Base-by-base conservation (phyloP, 495 filamentous ascomycete species). In the Xeromyces bisporus region DNA sequence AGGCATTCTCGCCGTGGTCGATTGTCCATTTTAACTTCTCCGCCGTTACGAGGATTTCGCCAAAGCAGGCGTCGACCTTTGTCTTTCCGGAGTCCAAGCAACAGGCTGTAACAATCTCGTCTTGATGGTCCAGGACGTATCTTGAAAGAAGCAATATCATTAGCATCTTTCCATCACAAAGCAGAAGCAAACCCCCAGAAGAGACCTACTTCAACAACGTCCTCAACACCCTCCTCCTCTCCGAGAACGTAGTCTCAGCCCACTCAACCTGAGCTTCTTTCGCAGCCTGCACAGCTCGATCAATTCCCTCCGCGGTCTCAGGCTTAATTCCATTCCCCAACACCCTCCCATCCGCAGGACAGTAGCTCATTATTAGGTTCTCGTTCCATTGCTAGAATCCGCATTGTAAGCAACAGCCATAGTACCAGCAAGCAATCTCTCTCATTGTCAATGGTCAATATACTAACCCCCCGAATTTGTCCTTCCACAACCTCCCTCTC, bases 51-150 rank as follows among this genome's bases (percentile, higher is more conserved):
- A 99, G 65, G 33, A 94, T 84, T 62, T 99, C 89, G 18, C 89
- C 89, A 23, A 99, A 73, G 21, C 75, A 73, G 6, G 86, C 87
- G 48, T 99, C 89, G 16, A 94, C 72, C 60, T 81, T 79, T 3
- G 91, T 93, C 57, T 99, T 99, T 30, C 89, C 89, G n/a, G 82
- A 89, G 58, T 99, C 89, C 10, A 93, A 64, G 46, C 86, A 94
- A 29, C 86, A 85, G 14, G 80, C 73, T 9, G 69, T 71, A 33
- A 80, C 84, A 39, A 99, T 89, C 18, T 71, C 61, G 31, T 92
- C 80, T 51, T 93, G 84, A 53, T 96, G 79, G 34, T 92, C 79
- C 33, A 99, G 69, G 13, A 96, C 63, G 42, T 73, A 71, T 51
- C 73, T 77, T 36, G 11, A 9, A 27, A 14, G 6, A 10, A 9